Base-by-base conservation (phyloP, 23 red algal species). In the Gracilaria domingensis region DNA sequence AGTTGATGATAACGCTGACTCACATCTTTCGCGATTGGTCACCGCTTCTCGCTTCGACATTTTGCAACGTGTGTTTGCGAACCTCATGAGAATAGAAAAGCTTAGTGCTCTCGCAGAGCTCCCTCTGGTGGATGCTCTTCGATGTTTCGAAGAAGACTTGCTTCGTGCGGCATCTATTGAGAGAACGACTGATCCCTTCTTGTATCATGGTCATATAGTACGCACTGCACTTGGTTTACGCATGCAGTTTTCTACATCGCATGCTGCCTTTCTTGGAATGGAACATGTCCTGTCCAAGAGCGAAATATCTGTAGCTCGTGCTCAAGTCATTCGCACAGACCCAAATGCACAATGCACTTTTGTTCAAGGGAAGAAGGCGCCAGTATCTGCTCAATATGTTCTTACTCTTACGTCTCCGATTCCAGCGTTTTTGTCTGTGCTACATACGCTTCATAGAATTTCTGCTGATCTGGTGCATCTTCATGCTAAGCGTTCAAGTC, bases 81-180 rank as follows among this genome's bases (percentile, higher is more conserved):
- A 75, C 48, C 79, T 92, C 66, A 92, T 92, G 77, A 66, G 54
- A 61, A 42, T 58, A 24, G 89, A 92, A 56, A 79, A 51, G 50
- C 89, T 92, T 6, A 66, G 54, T 30, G 12, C 25, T 61, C 26
- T 92, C 26, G 48, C 77, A 55, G 54, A 92, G 65, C 48, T 92
- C 9, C 55, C 78, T 23, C 35, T 92, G 1, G 66, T 75, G 7
- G 89, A 84, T 78, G 76, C 89, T 8, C 79, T 92, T 50, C 77
- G 80, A 18, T 54, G 37, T 25, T 92, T 92, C 48, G 89, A 92
- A 79, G 89, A 92, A 17, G 67, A 84, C 39, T 65, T 92, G 23
- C 54, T 92, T 33, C 12, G 32, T 2, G 80, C 67, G 5, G 55
- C 80, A 42, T 40, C 40, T 26, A 66, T 48, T 25, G 89, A 92